These are phyloP conservation scores for Daldinia sp. DNA, from an alignment of 2,329 filamentous ascomycete genomes.

Conservation along the genomic window DNA sequence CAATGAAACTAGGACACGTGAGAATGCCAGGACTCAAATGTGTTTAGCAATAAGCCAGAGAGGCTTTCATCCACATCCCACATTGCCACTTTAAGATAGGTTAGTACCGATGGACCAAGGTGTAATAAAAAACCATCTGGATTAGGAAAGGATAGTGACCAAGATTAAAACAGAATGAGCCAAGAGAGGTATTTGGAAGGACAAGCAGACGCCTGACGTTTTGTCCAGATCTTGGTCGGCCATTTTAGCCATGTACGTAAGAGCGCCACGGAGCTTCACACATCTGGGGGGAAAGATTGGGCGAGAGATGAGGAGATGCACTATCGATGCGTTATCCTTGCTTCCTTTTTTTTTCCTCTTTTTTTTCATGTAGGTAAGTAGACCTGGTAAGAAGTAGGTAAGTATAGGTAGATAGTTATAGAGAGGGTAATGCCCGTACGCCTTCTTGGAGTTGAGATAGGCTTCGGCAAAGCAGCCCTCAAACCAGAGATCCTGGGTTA, in stretches of 20 bases:
- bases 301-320: constrained; percentile 15
- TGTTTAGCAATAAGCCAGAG: constrained; percentile 10
- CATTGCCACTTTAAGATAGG: constrained; percentile 26
- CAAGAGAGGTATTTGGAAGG: constrained; percentile 15
- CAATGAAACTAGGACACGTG: constrained; percentile 34
- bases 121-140: constrained; percentile 20
- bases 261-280: constrained; percentile 28
- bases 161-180: constrained; percentile 18
- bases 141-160: constrained; percentile 19
- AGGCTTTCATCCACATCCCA: constrained; percentile 5
- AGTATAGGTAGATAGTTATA: too few relatives aligned
- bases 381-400: too few relatives aligned
- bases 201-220: constrained; percentile 11
- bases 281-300: constrained; percentile 19
- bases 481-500: constrained; percentile 1
- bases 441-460: background rate
- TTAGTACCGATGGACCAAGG: constrained; percentile 25
- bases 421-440: too few relatives aligned
- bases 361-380: too few relatives aligned
- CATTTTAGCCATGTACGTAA: constrained; percentile 36
- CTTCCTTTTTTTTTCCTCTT: background rate
- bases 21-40: constrained; percentile 21
- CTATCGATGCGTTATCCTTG: constrained; percentile 1
- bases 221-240: constrained; percentile 35
- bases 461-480: background rate